A percentile compares a stretch with the other conserved stretches of the same genome.
Conservation (phyloP, 352 stramenopile genomes). For the Phytophthora rubi region DNA sequence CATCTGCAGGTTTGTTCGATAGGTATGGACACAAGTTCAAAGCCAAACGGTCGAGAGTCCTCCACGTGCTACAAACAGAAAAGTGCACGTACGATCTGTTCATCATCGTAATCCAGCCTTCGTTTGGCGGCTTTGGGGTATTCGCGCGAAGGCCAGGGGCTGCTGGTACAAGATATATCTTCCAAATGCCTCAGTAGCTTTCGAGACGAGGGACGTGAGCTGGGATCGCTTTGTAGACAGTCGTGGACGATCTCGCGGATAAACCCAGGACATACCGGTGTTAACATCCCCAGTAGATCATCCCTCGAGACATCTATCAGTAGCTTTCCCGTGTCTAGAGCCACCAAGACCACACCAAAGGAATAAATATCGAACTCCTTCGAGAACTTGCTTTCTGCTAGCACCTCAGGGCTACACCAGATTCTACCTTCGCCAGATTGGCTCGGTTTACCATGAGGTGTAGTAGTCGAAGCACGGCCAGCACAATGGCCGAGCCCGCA, state of each 20-base stretch:
- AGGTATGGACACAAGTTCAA: not conserved
- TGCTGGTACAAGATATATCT: constrained; percentile 23
- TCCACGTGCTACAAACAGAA: constrained; percentile 20
- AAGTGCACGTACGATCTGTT: constrained; percentile 16
- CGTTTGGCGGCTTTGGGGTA: constrained; percentile 14
- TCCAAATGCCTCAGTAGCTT: constrained; percentile 32
- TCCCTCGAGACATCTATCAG: constrained; percentile 38
- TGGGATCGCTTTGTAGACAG: constrained; percentile 48
- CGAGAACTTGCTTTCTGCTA: constrained; percentile 42
- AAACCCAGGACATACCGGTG: constrained; percentile 43
- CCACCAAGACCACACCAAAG: constrained; percentile 58
- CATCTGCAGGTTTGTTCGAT: not conserved
- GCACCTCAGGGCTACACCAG: constrained; percentile 63
- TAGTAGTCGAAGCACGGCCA: constrained; percentile 27
- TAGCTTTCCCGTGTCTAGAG: constrained; percentile 61
- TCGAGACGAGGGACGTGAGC: constrained; percentile 38
- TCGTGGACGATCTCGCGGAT: constrained; percentile 43
- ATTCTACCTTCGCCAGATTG: constrained; percentile 40
- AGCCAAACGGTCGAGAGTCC: not conserved
- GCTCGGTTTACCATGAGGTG: constrained; percentile 26
- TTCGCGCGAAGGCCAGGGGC: constrained; percentile 26
- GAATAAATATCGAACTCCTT: constrained; percentile 64
- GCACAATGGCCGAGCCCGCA: constrained; percentile 54
- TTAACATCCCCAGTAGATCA: constrained; percentile 43
- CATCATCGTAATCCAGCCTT: constrained; percentile 10